Percentiles rank a stretch among this genome's conserved stretches.
phyloP scores from a whole-genome alignment of 169 alveolate species.

The Eimeria zaria region DNA sequence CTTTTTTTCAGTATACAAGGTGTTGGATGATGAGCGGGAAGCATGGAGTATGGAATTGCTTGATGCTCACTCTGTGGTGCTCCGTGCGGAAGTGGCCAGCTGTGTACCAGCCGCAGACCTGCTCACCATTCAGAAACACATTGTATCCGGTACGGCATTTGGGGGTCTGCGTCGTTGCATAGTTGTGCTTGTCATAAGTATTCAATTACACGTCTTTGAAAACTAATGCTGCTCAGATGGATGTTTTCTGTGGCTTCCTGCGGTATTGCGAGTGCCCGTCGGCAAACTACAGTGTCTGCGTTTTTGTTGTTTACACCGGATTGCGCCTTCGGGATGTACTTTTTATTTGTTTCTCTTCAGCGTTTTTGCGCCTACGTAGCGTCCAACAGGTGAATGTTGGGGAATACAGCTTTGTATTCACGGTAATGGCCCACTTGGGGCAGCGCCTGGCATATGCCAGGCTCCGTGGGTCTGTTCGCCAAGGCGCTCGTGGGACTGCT shows the following conservation, averaged over 20 bases:
- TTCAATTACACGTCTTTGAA: neutral
- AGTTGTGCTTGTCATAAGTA: neutral
- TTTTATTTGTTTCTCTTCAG: neutral
- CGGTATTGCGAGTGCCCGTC: neutral
- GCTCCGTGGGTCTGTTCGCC: slow-evolving; percentile 41
- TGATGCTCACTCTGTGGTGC: neutral
- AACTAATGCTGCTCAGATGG: neutral
- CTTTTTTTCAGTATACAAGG: slow-evolving; percentile 5
- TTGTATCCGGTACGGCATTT: slow-evolving; percentile 21
- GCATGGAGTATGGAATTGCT: neutral
- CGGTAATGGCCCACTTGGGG: slow-evolving; percentile 36
- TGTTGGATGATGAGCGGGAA: slow-evolving; percentile 6
- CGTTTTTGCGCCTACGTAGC: neutral
- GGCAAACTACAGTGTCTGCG: neutral
- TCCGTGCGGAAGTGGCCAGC: slow-evolving; percentile 25
- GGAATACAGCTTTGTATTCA: neutral
- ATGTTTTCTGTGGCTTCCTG: neutral
- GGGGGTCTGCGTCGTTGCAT: neutral
- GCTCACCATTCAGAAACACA: slow-evolving; percentile 53
- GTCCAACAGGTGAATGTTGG: neutral
- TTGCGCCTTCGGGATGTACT: neutral
- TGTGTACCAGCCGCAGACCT: slow-evolving; percentile 70
- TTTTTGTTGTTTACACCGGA: neutral
- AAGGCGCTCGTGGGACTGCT: slow-evolving; percentile 68
- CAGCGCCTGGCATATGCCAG: slow-evolving; percentile 72